Conservation (phyloP, 306 rosid genomes). For the Dryas octopetala region DNA sequence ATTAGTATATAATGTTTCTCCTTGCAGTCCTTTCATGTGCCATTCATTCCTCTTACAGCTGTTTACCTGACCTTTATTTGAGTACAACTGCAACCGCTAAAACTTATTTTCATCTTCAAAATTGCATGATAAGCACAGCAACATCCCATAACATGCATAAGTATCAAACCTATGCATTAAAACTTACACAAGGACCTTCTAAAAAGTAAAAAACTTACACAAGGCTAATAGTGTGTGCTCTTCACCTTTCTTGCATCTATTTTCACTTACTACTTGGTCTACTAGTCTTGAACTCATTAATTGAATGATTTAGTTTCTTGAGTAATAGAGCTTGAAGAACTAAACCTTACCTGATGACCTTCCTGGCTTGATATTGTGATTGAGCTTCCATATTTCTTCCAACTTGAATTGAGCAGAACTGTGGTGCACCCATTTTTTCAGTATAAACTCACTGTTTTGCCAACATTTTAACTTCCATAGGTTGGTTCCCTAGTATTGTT, state of each 20-base stretch:
- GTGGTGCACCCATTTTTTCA: not conserved
- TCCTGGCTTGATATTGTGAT: not conserved
- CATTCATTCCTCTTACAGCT: not conserved
- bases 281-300: not conserved
- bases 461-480: not conserved
- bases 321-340: not conserved
- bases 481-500: not conserved
- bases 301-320: not conserved
- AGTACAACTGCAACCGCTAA: not conserved
- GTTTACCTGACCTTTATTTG: not conserved
- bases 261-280: not conserved
- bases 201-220: not conserved
- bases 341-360: not conserved
- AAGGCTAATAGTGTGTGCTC: not conserved
- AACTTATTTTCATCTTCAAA: not conserved
- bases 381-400: not conserved
- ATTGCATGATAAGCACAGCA: no score
- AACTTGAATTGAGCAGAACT: not conserved
- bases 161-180: no score
- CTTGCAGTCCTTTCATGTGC: not conserved
- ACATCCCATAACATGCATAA: not conserved
- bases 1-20: not conserved
- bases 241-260: not conserved
- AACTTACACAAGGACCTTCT: not conserved
- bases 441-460: not conserved